phyloP scores from a whole-genome alignment of 371 early-diverging fungal genomes.

The Mortierella sp. region DNA sequence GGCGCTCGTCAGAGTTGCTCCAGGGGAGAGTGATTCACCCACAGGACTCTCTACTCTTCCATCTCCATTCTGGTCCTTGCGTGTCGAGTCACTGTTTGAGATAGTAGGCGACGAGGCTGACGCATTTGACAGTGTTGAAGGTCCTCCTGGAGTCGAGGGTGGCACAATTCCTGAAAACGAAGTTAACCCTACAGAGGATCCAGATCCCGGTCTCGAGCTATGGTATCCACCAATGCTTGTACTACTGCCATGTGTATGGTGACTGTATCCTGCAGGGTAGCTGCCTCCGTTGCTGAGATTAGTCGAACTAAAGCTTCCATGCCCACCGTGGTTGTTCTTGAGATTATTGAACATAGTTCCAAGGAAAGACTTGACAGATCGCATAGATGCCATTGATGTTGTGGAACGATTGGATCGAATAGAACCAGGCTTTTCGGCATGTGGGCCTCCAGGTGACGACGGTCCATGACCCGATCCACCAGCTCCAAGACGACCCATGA shows the following conservation, averaged over 20 bases:
- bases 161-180: conserved; percentile 35
- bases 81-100: conserved; percentile 4
- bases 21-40: conserved; percentile 10
- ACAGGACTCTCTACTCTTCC: conserved; percentile 7
- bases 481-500: conserved; percentile 30
- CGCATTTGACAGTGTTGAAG: conserved; percentile 20
- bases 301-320: conserved; percentile 17
- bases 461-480: conserved; percentile 22
- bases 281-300: conserved; percentile 10
- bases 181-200: conserved; percentile 37
- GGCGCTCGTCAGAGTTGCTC: conserved; percentile 6
- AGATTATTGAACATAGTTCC: conserved; percentile 54
- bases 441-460: conserved; percentile 13
- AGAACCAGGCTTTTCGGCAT: conserved; percentile 44
- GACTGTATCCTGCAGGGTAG: conserved; percentile 44
- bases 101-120: conserved; percentile 12
- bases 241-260: conserved; percentile 47
- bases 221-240: conserved; percentile 46
- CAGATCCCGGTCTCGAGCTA: conserved; percentile 45
- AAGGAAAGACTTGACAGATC: conserved; percentile 49
- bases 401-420: conserved; percentile 42
- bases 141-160: conserved; percentile 19
- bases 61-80: conserved; percentile 7
- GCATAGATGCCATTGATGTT: conserved; percentile 47
- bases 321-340: conserved; percentile 16